Percentiles rank a stretch among this genome's conserved stretches.
phyloP scores from a whole-genome alignment of 139 green algal genomes.

The Chlorella sp. region DNA sequence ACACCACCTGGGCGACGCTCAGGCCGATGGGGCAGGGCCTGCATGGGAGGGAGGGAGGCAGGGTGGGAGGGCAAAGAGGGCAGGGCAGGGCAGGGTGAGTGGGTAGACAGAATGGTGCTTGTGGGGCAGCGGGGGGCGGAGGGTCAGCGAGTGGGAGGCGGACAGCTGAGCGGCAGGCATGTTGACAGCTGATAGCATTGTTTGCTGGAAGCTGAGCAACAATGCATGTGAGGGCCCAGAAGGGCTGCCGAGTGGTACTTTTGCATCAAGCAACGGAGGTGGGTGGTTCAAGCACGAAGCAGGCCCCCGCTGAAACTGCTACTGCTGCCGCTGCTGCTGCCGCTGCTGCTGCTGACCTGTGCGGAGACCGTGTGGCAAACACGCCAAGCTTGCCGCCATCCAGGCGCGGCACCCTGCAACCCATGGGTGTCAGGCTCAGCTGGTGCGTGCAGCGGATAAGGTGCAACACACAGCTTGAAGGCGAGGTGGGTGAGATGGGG shows the following conservation, averaged over 20 bases:
- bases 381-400: constrained; percentile 83
- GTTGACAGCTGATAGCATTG: constrained; percentile 55
- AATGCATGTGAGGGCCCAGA: neutral
- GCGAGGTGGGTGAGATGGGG: too few relatives aligned
- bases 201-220: neutral
- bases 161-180: too few relatives aligned
- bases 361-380: constrained; percentile 89
- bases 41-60: constrained; percentile 35
- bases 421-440: neutral
- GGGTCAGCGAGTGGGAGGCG: too few relatives aligned
- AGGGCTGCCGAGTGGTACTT: too few relatives aligned
- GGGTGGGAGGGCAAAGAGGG: too few relatives aligned
- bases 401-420: constrained; percentile 77
- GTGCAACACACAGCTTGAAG: neutral
- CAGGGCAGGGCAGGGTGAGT: too few relatives aligned
- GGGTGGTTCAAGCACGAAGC: neutral
- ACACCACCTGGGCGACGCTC: constrained; percentile 70
- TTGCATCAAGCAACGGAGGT: too few relatives aligned
- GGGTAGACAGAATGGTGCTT: too few relatives aligned
- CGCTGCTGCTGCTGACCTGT: constrained; percentile 61
- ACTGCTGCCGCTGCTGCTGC: too few relatives aligned
- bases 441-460: too few relatives aligned
- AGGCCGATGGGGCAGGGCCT: constrained; percentile 80
- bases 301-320: neutral
- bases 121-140: too few relatives aligned